These are phyloP conservation scores for Fraxinus cuspidata DNA, from an alignment of 257 asterid species.

Conservation along the genomic window DNA sequence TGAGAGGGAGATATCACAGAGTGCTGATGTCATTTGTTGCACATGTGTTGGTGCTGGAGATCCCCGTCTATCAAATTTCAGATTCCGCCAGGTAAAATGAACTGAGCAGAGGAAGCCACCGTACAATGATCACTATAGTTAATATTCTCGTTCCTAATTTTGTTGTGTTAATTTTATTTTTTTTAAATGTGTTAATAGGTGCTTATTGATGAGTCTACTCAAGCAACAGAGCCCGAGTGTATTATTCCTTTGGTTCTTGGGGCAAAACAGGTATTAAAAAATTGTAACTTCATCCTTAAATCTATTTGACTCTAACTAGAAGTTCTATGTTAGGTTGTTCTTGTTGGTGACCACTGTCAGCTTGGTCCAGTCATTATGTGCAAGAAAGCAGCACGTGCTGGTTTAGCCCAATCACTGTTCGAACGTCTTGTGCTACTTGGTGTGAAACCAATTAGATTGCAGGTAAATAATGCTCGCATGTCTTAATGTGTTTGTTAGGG, in stretches of 20 bases:
- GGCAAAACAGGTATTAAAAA: conserved; percentile 71
- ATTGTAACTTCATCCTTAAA: conserved; percentile 11
- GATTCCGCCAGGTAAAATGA: conserved; percentile 84
- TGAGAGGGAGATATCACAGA: conserved; percentile 97
- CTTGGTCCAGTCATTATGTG: conserved; percentile 99
- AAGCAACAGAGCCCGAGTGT: conserved; percentile 97
- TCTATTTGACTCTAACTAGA: conserved; percentile 9
- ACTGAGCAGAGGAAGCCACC: background rate
- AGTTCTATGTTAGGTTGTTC: conserved; percentile 60
- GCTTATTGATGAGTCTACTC: conserved; percentile 98
- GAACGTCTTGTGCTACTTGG: conserved; percentile 97
- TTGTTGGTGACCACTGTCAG: conserved; percentile 99
- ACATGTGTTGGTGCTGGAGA: conserved; percentile 99
- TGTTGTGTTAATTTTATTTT: background rate
- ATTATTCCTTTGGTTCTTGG: conserved; percentile 98
- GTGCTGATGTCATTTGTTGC: conserved; percentile 99
- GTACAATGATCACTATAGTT: background rate
- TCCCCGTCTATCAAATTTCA: conserved; percentile 92
- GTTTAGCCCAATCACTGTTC: conserved; percentile 92
- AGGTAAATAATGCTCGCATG: conserved; percentile 53
- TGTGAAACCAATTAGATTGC: conserved; percentile 95
- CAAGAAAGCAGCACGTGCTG: conserved; percentile 99
- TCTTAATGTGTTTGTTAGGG: conserved; percentile 16
- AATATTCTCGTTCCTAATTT: conserved; percentile 3
- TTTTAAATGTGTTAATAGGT: conserved; percentile 48